A percentile compares a stretch with the other conserved stretches of the same genome.
Evolutionary conservation across 2,329 filamentous ascomycete genomes (phyloP).

Genomic region (Diaporthe batatas): DNA sequence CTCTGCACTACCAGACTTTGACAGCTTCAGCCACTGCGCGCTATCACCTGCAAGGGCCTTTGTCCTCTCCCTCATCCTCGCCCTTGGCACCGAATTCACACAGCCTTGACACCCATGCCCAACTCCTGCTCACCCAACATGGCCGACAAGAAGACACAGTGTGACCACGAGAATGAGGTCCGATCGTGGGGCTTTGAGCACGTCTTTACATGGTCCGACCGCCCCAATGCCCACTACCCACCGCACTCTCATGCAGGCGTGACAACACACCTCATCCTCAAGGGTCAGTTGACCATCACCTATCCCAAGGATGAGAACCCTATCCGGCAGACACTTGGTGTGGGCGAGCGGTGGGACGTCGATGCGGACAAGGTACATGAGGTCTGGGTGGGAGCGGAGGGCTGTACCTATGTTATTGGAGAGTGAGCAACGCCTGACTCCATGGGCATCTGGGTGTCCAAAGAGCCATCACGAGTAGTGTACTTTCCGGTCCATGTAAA

Average conservation of each 20-base stretch:
- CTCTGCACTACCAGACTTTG: background rate
- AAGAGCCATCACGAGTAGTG: too few relatives aligned
- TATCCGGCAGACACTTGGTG: constrained; percentile 69
- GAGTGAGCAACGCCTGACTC: constrained; percentile 54
- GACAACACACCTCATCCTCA: constrained; percentile 78
- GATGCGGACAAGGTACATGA: constrained; percentile 74
- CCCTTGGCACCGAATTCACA: background rate
- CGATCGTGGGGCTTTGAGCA: constrained; percentile 76
- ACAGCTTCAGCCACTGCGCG: constrained; percentile 7
- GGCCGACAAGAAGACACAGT: constrained; percentile 53
- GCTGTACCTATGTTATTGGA: constrained; percentile 77
- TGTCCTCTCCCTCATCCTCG: background rate
- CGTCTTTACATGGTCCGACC: constrained; percentile 80
- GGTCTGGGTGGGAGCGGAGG: constrained; percentile 75
- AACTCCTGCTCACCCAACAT: background rate
- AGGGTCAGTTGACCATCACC: constrained; percentile 74
- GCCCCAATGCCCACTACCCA: constrained; percentile 75
- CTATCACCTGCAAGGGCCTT: constrained; percentile 13
- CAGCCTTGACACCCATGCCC: background rate
- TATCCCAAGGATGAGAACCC: constrained; percentile 72
- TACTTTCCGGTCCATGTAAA: too few relatives aligned
- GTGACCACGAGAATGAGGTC: constrained; percentile 71
- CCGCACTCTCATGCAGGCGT: constrained; percentile 75
- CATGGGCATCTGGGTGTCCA: background rate
- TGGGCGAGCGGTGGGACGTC: constrained; percentile 75